A percentile compares a stretch with the other conserved stretches of the same genome.
phyloP scores from a whole-genome alignment of 2,329 filamentous ascomycete genomes.

The Leptographium wingfieldii region DNA sequence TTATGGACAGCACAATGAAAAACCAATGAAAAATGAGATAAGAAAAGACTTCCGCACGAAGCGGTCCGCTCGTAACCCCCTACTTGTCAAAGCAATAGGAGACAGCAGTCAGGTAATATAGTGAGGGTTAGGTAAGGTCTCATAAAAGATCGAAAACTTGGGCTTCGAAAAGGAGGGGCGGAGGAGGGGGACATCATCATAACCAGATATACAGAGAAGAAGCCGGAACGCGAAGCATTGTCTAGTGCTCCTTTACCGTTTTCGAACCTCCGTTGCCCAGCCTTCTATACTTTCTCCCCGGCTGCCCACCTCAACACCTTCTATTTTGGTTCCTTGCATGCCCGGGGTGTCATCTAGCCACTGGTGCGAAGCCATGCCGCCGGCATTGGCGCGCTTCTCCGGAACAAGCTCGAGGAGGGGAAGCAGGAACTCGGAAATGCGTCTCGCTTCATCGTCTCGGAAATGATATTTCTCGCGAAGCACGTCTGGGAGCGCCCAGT shows the following conservation, averaged over 20 bases:
- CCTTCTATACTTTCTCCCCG: slow-evolving; percentile 88
- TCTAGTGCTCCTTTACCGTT: slow-evolving; percentile 38
- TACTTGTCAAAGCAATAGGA: not conserved
- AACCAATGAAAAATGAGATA: not conserved
- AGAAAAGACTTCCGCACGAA: not conserved
- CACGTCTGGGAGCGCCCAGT: slow-evolving; percentile 91
- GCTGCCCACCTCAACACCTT: slow-evolving; percentile 62
- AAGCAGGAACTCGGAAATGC: slow-evolving; percentile 66
- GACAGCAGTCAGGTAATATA: not conserved
- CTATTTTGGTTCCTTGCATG: slow-evolving; percentile 70
- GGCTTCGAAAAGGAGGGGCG: not conserved
- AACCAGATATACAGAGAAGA: not conserved
- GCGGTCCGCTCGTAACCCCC: not conserved
- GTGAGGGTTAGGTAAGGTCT: not conserved
- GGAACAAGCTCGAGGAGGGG: slow-evolving; percentile 88
- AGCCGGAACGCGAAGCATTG: not conserved
- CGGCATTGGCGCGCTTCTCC: slow-evolving; percentile 83
- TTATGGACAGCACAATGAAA: not conserved
- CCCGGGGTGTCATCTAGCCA: slow-evolving; percentile 80
- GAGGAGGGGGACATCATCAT: not conserved
- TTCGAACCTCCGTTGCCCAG: slow-evolving; percentile 82
- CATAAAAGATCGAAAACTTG: not conserved
- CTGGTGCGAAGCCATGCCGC: slow-evolving; percentile 77
- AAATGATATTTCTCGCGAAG: slow-evolving; percentile 96
- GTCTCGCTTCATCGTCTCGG: slow-evolving; percentile 64